These are phyloP conservation scores for Gossypium bickii DNA, from an alignment of 345 rosid genomes.

Conservation along the genomic window DNA sequence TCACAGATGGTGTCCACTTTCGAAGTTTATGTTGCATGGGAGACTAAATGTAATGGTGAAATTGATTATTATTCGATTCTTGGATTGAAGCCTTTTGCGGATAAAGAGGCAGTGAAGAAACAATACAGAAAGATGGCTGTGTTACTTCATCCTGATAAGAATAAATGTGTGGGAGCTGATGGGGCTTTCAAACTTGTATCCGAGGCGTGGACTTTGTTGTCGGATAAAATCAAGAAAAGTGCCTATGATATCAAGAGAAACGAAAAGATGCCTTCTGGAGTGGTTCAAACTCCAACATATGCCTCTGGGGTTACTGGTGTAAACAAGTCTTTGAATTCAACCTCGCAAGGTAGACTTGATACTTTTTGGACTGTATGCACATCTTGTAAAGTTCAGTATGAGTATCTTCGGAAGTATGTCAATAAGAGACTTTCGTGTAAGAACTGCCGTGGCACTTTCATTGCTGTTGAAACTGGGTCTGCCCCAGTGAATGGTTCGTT, in stretches of 20 bases:
- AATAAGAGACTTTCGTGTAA: conserved; percentile 95
- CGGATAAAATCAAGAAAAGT: conserved; percentile 62
- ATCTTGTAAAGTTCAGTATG: conserved; percentile 95
- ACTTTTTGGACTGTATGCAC: conserved; percentile 99
- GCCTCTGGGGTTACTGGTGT: conserved; percentile 48
- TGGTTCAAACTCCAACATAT: conserved; percentile 39
- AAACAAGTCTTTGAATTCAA: conserved; percentile 46
- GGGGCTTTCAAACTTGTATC: conserved; percentile 94
- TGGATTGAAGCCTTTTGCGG: conserved; percentile 88
- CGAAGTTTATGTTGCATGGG: conserved; percentile 81
- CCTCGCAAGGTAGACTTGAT: conserved; percentile 59
- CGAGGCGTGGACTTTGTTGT: conserved; percentile 85
- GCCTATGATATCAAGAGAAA: conserved; percentile 52
- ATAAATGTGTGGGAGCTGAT: conserved; percentile 86
- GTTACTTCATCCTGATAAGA: conserved; percentile 92
- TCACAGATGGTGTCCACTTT: conserved; percentile 90
- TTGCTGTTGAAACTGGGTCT: conserved; percentile 69
- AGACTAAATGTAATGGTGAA: conserved; percentile 53
- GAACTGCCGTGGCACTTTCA: conserved; percentile 90
- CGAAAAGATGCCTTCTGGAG: conserved; percentile 54
- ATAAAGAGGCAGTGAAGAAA: conserved; percentile 77
- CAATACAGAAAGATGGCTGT: conserved; percentile 93
- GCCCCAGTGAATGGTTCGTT: conserved; percentile 72
- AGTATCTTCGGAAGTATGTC: conserved; percentile 91
- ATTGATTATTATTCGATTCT: conserved; percentile 75